Conservation (phyloP, 2,329 filamentous ascomycete species). For the Neonectria ditissima region DNA sequence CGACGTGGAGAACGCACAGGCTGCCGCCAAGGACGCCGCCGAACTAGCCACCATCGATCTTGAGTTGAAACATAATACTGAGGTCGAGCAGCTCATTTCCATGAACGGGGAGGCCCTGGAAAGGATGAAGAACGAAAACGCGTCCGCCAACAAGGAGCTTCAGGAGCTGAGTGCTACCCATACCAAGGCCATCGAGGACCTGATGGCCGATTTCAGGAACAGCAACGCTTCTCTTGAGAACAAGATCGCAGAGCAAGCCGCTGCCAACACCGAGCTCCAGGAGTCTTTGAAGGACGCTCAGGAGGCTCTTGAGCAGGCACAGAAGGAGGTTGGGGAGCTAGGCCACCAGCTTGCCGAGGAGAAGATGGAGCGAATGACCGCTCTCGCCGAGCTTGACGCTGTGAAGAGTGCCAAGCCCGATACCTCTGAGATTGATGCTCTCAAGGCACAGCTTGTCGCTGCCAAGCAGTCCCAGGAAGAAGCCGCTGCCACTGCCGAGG, state of each 20-base stretch:
- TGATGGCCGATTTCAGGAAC: slow-evolving; percentile 54
- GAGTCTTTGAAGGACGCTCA: slow-evolving; percentile 54
- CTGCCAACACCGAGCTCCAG: slow-evolving; percentile 52
- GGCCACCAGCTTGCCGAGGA: slow-evolving; percentile 67
- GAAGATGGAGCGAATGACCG: slow-evolving; percentile 70
- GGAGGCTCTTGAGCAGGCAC: slow-evolving; percentile 57
- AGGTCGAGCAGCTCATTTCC: slow-evolving; percentile 60
- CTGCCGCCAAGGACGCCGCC: slow-evolving; percentile 57
- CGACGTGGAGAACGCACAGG: slow-evolving; percentile 61
- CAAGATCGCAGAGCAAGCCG: slow-evolving; percentile 51
- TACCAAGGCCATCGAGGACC: slow-evolving; percentile 54
- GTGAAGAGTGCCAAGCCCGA: slow-evolving; percentile 67
- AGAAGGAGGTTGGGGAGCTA: slow-evolving; percentile 62
- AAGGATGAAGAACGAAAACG: slow-evolving; percentile 54
- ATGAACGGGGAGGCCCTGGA: slow-evolving; percentile 58
- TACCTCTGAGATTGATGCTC: slow-evolving; percentile 64
- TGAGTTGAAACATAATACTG: slow-evolving; percentile 58
- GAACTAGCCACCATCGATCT: slow-evolving; percentile 60
- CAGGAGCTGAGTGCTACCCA: slow-evolving; percentile 55
- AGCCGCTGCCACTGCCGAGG: slow-evolving; percentile 51
- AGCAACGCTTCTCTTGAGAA: slow-evolving; percentile 51
- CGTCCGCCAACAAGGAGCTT: slow-evolving; percentile 56
- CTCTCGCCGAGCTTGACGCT: slow-evolving; percentile 71
- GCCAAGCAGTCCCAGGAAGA: slow-evolving; percentile 62
- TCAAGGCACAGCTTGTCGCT: slow-evolving; percentile 62